phyloP scores from a whole-genome alignment of 352 stramenopile species.

The Phytophthora lateralis region DNA sequence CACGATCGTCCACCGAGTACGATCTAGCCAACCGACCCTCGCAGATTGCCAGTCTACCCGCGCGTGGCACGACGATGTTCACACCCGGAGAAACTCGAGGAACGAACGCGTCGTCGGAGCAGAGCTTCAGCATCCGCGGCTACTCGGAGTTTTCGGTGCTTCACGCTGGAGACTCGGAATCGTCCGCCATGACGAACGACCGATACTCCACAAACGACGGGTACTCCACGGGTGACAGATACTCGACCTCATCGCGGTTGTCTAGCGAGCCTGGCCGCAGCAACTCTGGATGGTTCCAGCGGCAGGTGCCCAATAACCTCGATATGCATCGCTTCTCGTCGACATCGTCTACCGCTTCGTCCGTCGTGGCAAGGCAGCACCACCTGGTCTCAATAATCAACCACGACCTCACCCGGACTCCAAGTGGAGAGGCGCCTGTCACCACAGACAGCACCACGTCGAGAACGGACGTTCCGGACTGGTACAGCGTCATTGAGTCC shows the following conservation, averaged over 20 bases:
- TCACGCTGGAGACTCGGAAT: slow-evolving; percentile 25
- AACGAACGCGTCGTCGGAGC: slow-evolving; percentile 32
- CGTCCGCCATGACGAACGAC: slow-evolving; percentile 15
- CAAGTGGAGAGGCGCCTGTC: slow-evolving; percentile 1
- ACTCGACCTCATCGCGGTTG: slow-evolving; percentile 31
- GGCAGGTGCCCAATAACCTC: slow-evolving; percentile 17
- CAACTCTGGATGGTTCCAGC: slow-evolving; percentile 29
- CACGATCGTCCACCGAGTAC: slow-evolving; percentile 31
- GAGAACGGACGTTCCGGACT: slow-evolving; percentile 39
- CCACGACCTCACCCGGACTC: slow-evolving; percentile 33
- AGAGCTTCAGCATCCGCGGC: slow-evolving; percentile 34
- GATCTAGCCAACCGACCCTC: slow-evolving; percentile 25
- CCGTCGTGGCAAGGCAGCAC: slow-evolving; percentile 28
- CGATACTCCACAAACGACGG: slow-evolving; percentile 27
- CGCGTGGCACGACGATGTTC: slow-evolving; percentile 1
- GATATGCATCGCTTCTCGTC: slow-evolving; percentile 49
- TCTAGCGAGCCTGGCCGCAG: slow-evolving; percentile 33
- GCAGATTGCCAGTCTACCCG: slow-evolving; percentile 23
- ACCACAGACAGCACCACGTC: slow-evolving; percentile 18
- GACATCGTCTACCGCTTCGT: slow-evolving; percentile 42
- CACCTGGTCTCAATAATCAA: slow-evolving; percentile 36
- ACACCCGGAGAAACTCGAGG: slow-evolving; percentile 11
- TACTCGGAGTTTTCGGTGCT: slow-evolving; percentile 34
- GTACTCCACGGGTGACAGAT: slow-evolving; percentile 28
- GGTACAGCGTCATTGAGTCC: slow-evolving; percentile 67